Base-by-base conservation (phyloP, 2,329 filamentous ascomycete species). In the Sporothrix phasma region DNA sequence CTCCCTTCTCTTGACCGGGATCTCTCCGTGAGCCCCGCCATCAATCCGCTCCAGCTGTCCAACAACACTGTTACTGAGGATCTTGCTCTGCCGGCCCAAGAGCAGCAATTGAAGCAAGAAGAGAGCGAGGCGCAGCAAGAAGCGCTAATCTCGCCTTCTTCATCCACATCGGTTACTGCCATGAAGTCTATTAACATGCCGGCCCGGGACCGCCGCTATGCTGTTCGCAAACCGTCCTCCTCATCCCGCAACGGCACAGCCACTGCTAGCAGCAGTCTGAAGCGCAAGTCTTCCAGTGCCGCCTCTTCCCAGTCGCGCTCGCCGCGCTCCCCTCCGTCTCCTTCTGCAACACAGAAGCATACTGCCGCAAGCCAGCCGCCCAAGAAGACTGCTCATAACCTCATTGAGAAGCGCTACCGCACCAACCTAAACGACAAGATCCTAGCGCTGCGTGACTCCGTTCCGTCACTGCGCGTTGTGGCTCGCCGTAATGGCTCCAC, bases 361-460 rank as follows among this genome's bases (percentile, higher is more conserved):
- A 61, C 61, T 29, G 24, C 60, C 64, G 58, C 60, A 34, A 65
- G 65, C 2, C 62, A 68, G n/a, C 66, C 69, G 26, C 73, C 71
- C 26, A 92, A 90, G 77, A 92, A 92, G 78, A 88, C 88, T 37
- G 88, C 89, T 8, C 89, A 93, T 76, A 92, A 92, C 75, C 88
- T 92, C 75, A 91, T 92, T 68, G 89, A 93, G 76, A 92, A 92
- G 77, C 80, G 89, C 64, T 93, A 92, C 75, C 86, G 89, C 68
- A 90, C 87, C 61, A 93, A 93, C 71, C 79, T 93, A 65, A 92
- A 92, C 72, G 88, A 92, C 72, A 92, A 92, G 76, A 92, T 93
- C 70, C 81, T 88, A 19, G 87, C 88, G 61, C 77, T 92, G 51
- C 81, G 88, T 67, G 88, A 92, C 71, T 87, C 87, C 59, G 88